Evolutionary conservation across 2,329 filamentous ascomycete species (phyloP).

Genomic region (Claviceps spartinae): DNA sequence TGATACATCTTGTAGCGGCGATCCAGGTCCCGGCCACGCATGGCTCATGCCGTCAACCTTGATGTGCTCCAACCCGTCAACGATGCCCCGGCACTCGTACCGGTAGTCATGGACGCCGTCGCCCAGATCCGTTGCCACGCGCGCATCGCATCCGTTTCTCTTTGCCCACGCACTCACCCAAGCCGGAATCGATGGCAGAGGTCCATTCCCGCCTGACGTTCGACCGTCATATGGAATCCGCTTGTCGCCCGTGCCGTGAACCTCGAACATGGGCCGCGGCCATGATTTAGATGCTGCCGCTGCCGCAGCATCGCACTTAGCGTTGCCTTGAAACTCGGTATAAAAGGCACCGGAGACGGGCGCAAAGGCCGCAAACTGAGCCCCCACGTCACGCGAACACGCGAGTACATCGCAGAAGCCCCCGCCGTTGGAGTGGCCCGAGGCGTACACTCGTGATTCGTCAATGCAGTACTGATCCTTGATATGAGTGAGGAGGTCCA

Average conservation of each 20-base stretch:
- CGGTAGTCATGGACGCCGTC: constrained; percentile 7
- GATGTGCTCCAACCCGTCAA: constrained; percentile 10
- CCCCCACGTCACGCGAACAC: constrained; percentile 22
- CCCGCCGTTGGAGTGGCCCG: constrained; percentile 30
- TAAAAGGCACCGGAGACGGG: constrained; percentile 29
- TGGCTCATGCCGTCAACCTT: constrained; percentile 9
- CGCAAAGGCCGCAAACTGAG: constrained; percentile 28
- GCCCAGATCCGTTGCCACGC: constrained; percentile 1
- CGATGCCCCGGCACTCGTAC: constrained; percentile 8
- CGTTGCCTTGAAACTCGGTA: constrained; percentile 16
- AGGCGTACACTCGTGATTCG: constrained; percentile 26
- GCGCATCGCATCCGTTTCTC: constrained; percentile 10
- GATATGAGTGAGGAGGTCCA: constrained; percentile 27
- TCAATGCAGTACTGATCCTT: constrained; percentile 26
- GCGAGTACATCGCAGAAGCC: constrained; percentile 30
- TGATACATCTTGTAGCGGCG: constrained; percentile 3
- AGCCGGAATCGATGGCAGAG: constrained; percentile 28
- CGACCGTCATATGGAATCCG: constrained; percentile 30
- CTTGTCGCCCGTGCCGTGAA: constrained; percentile 34
- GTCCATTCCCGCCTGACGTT: constrained; percentile 24
- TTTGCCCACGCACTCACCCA: constrained; percentile 25
- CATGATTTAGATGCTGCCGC: constrained; percentile 11
- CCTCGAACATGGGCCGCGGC: constrained; percentile 32
- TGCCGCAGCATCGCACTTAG: constrained; percentile 19
- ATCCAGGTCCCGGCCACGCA: constrained; percentile 6